Percentiles rank a stretch among this genome's conserved stretches.
Evolutionary conservation across 148 eudicot species (phyloP).

Genomic region (Nepenthes mirabilis): DNA sequence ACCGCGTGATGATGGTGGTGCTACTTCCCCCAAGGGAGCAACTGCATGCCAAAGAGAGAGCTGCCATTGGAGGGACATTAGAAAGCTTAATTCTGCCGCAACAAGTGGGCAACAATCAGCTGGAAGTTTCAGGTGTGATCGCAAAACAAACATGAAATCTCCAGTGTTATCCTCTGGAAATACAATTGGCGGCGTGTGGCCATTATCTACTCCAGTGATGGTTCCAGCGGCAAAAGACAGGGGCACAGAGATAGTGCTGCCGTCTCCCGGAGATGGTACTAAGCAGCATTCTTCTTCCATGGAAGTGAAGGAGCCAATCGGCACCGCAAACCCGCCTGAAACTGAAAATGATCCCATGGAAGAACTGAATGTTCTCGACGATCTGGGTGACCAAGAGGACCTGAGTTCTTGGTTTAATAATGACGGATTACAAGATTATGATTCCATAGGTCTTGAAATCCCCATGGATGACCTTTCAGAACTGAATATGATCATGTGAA

Average conservation of each 20-base stretch:
- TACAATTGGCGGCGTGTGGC: no score
- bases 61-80: constrained; percentile 11
- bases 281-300: constrained; percentile 6
- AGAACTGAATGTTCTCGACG: constrained; percentile 18
- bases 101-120: constrained; percentile 8
- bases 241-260: no score
- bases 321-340: constrained; percentile 14
- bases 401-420: constrained; percentile 27
- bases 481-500: constrained; percentile 17
- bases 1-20: constrained; percentile 26
- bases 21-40: constrained; percentile 14
- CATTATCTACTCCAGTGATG: no score
- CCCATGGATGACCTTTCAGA: constrained; percentile 43
- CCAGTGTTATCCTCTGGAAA: no score
- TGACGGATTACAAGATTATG: constrained; percentile 35
- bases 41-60: constrained; percentile 14
- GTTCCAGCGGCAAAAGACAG: no score
- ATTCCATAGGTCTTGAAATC: constrained; percentile 33
- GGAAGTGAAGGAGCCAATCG: constrained; percentile 24
- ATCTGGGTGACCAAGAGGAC: constrained; percentile 20
- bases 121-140: constrained; percentile 6
- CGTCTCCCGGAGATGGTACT: background rate
- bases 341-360: constrained; percentile 28
- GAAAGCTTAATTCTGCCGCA: constrained; percentile 4
- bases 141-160: no score